phyloP scores from a whole-genome alignment of 2,329 filamentous ascomycete genomes.

The Dactylonectria estremocensis region DNA sequence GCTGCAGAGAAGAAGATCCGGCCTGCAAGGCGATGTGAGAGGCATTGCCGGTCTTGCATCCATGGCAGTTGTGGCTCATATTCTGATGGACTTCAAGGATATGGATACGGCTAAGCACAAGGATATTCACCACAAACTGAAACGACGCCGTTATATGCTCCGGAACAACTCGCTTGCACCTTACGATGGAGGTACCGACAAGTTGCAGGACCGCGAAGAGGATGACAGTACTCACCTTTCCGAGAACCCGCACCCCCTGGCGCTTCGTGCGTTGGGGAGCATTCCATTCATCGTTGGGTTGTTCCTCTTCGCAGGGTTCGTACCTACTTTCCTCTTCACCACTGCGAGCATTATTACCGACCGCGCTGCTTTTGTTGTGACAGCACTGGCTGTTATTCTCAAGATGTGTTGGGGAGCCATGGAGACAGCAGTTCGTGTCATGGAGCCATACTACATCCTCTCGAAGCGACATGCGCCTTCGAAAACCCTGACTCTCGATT shows the following conservation, averaged over 20 bases:
- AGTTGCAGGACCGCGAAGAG: conserved; percentile 60
- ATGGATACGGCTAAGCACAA: conserved; percentile 77
- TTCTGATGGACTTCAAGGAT: conserved; percentile 81
- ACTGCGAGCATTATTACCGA: conserved; percentile 69
- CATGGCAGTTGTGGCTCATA: conserved; percentile 82
- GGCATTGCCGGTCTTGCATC: conserved; percentile 82
- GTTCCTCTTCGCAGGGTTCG: conserved; percentile 68
- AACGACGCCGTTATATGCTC: conserved; percentile 76
- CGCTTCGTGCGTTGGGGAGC: conserved; percentile 73
- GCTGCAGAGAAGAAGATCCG: conserved; percentile 74
- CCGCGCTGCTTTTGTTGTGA: conserved; percentile 76
- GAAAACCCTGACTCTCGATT: conserved; percentile 78
- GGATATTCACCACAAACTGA: conserved; percentile 78
- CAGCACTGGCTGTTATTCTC: conserved; percentile 75
- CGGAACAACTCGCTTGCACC: conserved; percentile 81
- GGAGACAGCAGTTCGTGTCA: conserved; percentile 79
- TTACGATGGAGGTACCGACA: conserved; percentile 65
- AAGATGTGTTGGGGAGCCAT: conserved; percentile 79
- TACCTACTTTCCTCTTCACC: conserved; percentile 76
- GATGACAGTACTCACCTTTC: conserved; percentile 66
- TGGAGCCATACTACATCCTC: conserved; percentile 82
- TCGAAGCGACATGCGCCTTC: conserved; percentile 76
- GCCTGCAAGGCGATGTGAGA: conserved; percentile 77
- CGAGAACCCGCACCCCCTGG: conserved; percentile 77
- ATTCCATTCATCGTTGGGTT: conserved; percentile 74